Conservation (phyloP, 768 basidiomycete genomes). For the Pulveroboletus sp. region DNA sequence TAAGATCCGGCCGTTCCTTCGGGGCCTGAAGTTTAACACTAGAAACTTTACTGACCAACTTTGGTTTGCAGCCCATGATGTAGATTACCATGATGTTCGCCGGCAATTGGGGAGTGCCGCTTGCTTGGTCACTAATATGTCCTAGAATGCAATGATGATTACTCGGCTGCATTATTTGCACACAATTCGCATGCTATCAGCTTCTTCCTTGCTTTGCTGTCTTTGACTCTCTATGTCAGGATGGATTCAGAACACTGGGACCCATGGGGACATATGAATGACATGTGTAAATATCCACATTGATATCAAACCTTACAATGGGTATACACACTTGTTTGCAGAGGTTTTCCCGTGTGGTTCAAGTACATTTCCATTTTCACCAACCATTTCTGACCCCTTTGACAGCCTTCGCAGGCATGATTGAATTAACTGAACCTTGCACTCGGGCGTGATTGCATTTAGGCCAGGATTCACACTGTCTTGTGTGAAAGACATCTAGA, state of each 20-base stretch:
- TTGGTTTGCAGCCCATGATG: conserved; percentile 80
- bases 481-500: conserved; percentile 4
- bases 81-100: conserved; percentile 92
- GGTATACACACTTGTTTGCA: conserved; percentile 4
- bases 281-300: conserved; percentile 15
- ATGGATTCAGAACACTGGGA: conserved; percentile 8
- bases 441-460: not conserved
- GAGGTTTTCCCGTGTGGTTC: conserved; percentile 1
- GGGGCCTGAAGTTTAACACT: conserved; percentile 4
- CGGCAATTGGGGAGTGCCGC: conserved; percentile 79
- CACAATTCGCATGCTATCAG: conserved; percentile 2
- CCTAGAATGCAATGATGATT: conserved; percentile 15
- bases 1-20: conserved; percentile 40
- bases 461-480: conserved; percentile 4
- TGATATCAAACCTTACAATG: conserved; percentile 16
- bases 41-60: conserved; percentile 11
- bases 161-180: conserved; percentile 5
- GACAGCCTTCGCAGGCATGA: conserved; percentile 8
- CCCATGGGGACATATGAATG: conserved; percentile 6
- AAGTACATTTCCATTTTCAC: conserved; percentile 9
- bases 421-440: conserved; percentile 1
- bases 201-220: not conserved
- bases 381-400: not conserved
- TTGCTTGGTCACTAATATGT: conserved; percentile 45
- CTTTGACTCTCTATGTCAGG: conserved; percentile 9